Base-by-base conservation (phyloP, 2,329 filamentous ascomycete species). In the Botrytis pseudocinerea region DNA sequence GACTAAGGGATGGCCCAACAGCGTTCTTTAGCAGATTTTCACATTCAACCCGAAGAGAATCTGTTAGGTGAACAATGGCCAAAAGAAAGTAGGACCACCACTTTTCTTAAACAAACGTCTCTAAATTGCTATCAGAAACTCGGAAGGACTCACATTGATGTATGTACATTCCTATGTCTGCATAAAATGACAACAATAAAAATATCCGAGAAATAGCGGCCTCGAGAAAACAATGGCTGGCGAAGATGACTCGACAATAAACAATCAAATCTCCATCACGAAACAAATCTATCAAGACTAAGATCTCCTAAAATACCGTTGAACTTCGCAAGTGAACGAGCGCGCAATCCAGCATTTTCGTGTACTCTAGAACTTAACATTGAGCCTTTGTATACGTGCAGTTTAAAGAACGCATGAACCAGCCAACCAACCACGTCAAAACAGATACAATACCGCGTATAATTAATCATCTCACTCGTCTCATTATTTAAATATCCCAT, bases 201-300 rank as follows among this genome's bases (percentile, higher is more conserved):
- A 8, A 1, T 28, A 8, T 4, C 14, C n/a, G 6, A 28, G 51
- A 54, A 18, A 16, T 28, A 0, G 5, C 12, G 1, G 1, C 22
- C 12, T n/a, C 10, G 5, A 25, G 4, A 2, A 16, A n/a, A 0
- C 1, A 1, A 18, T 14, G 25, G 51, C n/a, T n/a, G 18, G 6
- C 9, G 18, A 54, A 16, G 5, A 18, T 54, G 14, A 28, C 3
- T 8, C 1, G 14, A 54, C 14, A 28, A 18, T 18, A 18, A 28
- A 28, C 5, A 16, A 1, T 7, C n/a, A 28, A 54, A 18, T 18
- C 7, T 18, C n/a, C 7, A n/a, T 6, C 18, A 54, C 6, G 10
- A 16, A 4, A 16, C 2, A 12, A 28, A 28, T 12, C 14, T 9
- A 2, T 3, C n/a, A 1, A 28, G 5, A 5, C n/a, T 54, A 14